Percentiles rank a stretch among this genome's conserved stretches.
These are phyloP conservation scores for Colletotrichum neosansevieriae DNA, from an alignment of 2,329 filamentous ascomycete species.

Conservation along the genomic window DNA sequence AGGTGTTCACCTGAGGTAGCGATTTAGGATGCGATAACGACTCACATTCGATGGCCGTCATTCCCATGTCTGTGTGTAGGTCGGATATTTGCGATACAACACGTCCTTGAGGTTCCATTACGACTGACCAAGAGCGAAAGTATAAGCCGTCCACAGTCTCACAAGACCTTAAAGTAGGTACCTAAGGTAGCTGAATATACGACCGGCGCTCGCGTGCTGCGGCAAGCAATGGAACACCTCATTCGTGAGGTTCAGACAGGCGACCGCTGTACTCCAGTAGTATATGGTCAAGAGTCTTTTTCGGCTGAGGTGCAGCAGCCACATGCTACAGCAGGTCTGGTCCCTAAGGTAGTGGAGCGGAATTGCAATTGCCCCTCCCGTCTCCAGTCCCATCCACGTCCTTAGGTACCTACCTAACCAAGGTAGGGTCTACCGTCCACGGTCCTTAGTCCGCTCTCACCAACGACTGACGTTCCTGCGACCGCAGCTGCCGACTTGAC, in stretches of 20 bases:
- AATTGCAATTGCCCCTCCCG: constrained; percentile 29
- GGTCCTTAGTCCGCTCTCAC: constrained; percentile 14
- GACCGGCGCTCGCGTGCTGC: constrained; percentile 22
- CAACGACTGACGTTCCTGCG: constrained; percentile 30
- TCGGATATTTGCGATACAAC: too few relatives aligned
- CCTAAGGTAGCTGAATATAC: background rate
- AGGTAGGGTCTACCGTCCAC: too few relatives aligned
- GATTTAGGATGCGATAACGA: too few relatives aligned
- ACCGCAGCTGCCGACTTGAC: constrained; percentile 31
- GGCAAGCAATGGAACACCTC: constrained; percentile 16
- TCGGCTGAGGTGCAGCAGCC: too few relatives aligned
- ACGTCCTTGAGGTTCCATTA: too few relatives aligned
- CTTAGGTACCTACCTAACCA: too few relatives aligned
- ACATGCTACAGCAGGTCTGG: background rate
- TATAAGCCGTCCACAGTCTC: too few relatives aligned
- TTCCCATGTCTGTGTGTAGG: too few relatives aligned
- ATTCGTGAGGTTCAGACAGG: constrained; percentile 6
- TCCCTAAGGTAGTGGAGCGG: too few relatives aligned
- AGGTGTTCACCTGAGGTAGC: background rate
- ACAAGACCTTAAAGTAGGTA: background rate
- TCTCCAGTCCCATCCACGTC: constrained; percentile 1
- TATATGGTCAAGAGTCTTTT: too few relatives aligned
- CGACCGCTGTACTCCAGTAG: constrained; percentile 14
- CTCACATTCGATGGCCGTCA: too few relatives aligned
- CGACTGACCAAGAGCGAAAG: too few relatives aligned